Base-by-base conservation (phyloP, 1,139 yeast species). In the Pichia sp. region DNA sequence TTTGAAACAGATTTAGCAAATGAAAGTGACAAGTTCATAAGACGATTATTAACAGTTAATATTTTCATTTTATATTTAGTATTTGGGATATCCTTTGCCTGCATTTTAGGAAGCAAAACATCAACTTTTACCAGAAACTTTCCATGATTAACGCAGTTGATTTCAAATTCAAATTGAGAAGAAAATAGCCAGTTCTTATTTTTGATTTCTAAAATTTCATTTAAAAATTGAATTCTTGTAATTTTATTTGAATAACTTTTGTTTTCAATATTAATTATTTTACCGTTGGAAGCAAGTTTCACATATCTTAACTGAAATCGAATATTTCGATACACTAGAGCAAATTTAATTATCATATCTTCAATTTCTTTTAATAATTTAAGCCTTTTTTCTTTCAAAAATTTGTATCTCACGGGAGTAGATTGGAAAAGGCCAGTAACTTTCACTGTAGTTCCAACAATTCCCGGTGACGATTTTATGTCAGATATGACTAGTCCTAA, bases 371-470 rank as follows among this genome's bases (percentile, higher is more conserved):
- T 61, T 0, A 67, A 46, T 0, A 63, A 58, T 37, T 58, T 58
- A 7, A 54, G 55, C 2, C 62, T 51, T 7, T 62, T 62, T 35
- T 62, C 64, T 10, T 57, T 50, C 32, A 66, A 56, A 38, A 68
- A 58, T 25, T 66, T 63, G 39, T 59, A 57, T 44, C 77, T 60
- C 1, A 72, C 74, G 0, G 73, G 71, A 4, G 67, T 53, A 0
- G 60, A 57, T 7, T 57, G 55, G 45, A 72, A 67, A 7, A 73
- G 51, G 1, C 66, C 67, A 35, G 51, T 55, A 2, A 73, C 54
- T 1, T 53, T 57, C 1, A 74, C 57, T 0, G 66, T 54, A 0
- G 79, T 74, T 0, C 79, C 79, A 1, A 42, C 41, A 1, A 61
- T 48, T 4, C 60, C 59, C 0, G 75, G 58, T 1, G 59, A 57